A percentile compares a stretch with the other conserved stretches of the same genome.
Conservation (phyloP, 306 rosid genomes). For the Castanea mollissima region DNA sequence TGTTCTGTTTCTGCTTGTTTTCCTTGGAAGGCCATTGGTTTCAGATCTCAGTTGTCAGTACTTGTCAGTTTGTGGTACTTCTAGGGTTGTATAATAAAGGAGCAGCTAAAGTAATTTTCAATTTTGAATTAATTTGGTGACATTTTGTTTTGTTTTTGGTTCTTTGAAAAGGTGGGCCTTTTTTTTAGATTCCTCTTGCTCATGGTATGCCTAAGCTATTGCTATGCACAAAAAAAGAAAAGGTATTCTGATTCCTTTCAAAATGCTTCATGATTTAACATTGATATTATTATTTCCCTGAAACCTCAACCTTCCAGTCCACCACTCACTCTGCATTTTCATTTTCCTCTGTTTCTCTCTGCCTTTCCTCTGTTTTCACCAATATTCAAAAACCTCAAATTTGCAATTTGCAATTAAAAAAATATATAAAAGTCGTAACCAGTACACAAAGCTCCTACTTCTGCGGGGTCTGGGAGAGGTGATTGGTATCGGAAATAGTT, state of each 20-base stretch:
- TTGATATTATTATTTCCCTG: constrained; percentile 38
- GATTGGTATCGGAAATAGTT: constrained; percentile 14
- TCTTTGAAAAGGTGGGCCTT: constrained; percentile 52
- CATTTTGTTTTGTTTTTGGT: constrained; percentile 35
- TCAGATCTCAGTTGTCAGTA: constrained; percentile 41
- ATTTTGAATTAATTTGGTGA: constrained; percentile 29
- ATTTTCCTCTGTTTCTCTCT: constrained; percentile 15
- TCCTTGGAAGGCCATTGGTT: constrained; percentile 14
- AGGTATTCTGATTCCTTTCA: constrained; percentile 77
- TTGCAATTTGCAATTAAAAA: neutral
- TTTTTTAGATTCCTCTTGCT: constrained; percentile 60
- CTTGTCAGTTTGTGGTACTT: neutral
- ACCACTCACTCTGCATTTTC: constrained; percentile 43
- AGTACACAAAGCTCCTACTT: too few species aligned
- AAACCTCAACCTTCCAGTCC: constrained; percentile 30
- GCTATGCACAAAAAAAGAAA: constrained; percentile 12
- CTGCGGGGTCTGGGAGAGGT: too few species aligned
- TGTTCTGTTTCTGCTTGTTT: constrained; percentile 13
- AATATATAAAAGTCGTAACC: too few species aligned
- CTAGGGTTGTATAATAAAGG: constrained; percentile 33
- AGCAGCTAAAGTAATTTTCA: constrained; percentile 18
- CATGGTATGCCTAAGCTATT: constrained; percentile 27
- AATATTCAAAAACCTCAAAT: constrained; percentile 16
- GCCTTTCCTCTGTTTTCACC: constrained; percentile 27
- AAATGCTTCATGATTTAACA: constrained; percentile 64